Conservation (phyloP, 2,329 filamentous ascomycete species). For the Myrmaecium sp. region DNA sequence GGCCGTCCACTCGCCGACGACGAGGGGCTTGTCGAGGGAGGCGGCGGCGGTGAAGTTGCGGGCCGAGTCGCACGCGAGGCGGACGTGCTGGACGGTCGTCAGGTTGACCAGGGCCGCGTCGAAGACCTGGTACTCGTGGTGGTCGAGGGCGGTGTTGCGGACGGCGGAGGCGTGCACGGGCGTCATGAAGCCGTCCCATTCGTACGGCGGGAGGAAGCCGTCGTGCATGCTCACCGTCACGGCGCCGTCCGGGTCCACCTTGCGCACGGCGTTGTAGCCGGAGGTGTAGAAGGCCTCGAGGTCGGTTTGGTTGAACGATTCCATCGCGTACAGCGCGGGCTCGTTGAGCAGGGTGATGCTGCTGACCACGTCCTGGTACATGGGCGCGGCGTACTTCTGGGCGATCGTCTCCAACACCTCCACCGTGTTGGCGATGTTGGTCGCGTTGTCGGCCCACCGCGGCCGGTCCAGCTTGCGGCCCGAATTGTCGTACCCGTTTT, state of each 20-base stretch:
- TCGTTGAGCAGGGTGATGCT: slow-evolving; percentile 29
- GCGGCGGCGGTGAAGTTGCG: too few species aligned
- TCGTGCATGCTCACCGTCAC: not conserved
- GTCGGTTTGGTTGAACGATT: too few species aligned
- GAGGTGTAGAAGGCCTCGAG: not conserved
- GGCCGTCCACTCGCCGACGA: slow-evolving; percentile 28
- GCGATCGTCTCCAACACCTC: slow-evolving; percentile 22
- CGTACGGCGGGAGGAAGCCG: not conserved
- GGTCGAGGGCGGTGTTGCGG: not conserved
- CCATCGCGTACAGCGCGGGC: too few species aligned
- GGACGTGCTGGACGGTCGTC: slow-evolving; percentile 23
- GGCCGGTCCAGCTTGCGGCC: slow-evolving; percentile 10
- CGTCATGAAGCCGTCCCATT: not conserved
- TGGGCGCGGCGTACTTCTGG: slow-evolving; percentile 20
- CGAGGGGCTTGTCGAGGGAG: slow-evolving; percentile 15
- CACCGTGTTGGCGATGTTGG: slow-evolving; percentile 23
- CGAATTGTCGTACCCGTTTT: slow-evolving; percentile 32
- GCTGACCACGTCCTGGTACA: slow-evolving; percentile 25
- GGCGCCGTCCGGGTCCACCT: not conserved
- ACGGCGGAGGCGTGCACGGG: not conserved
- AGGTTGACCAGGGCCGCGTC: slow-evolving; percentile 17
- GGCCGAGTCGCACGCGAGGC: slow-evolving; percentile 11
- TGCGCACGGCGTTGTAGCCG: not conserved
- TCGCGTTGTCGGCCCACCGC: slow-evolving; percentile 5
- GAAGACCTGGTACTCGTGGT: slow-evolving; percentile 29